Evolutionary conservation across 208 protist genomes (phyloP), one percentile per base, ranked within the genome.

Genomic region (Trypanosoma theileri): DNA sequence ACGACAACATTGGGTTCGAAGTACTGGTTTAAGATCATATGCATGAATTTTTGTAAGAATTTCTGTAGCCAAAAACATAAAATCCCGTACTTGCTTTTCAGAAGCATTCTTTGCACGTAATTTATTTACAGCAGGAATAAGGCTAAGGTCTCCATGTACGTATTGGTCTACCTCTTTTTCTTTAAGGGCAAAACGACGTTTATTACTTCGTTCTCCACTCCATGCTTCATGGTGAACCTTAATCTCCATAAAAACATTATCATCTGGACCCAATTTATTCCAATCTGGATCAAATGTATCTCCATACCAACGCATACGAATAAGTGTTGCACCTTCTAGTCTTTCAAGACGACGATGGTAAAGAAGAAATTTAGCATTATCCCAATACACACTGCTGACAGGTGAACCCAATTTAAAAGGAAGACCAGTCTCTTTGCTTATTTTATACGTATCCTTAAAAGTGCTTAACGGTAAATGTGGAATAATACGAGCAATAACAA

Each of bases 201-300:
- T 94, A 76, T 93, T 94, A 73, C 84, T 92, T 31, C 88, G 79
- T 78, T 92, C 88, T n/a, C 91, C 88, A 63, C 84, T 87, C 86
- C 88, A 93, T 48, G 86, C 86, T 73, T 96, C 88, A 73, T 90
- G 89, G 66, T 96, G 88, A 22, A 94, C 84, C 54, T 96, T 96
- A 62, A 94, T 93, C 56, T 96, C 85, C 88, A 94, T 94, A 44
- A 96, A 96, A 8, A 94, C 88, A 60, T 80, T 86, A 50, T 91
- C 83, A 40, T 80, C 59, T 8, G 75, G 64, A n/a, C 56, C 28
- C 26, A 93, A 50, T 59, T 74, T 77, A 72, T 91, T 90, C 86
- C 84, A 91, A 73, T 93, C 85, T 53, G 80, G 60, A 40, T 80
- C 82, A 75, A 91, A 85, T 17, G 81, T 85, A 76, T 89, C 84